Percentiles rank a stretch among this genome's conserved stretches.
These are phyloP conservation scores for Bauhinia variegata DNA, from an alignment of 306 rosid genomes.

Conservation along the genomic window DNA sequence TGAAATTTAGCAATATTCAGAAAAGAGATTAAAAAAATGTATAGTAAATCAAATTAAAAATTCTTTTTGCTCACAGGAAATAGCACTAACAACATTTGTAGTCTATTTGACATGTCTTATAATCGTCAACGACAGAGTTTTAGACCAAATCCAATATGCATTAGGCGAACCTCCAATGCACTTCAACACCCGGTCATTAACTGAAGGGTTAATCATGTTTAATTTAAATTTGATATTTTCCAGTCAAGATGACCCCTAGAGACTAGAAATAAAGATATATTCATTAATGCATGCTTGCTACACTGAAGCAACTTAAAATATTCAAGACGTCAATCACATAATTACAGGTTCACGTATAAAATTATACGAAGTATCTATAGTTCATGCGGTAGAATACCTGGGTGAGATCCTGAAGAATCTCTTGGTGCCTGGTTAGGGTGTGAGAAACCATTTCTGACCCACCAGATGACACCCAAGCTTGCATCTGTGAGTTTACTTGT, in stretches of 20 bases:
- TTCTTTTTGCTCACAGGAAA: not conserved
- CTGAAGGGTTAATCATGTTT: constrained; percentile 1
- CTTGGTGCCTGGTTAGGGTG: constrained; percentile 96
- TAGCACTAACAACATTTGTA: not conserved
- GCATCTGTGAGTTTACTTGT: constrained; percentile 97
- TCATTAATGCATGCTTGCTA: constrained; percentile 15
- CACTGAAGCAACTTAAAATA: constrained; percentile 23
- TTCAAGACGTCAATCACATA: constrained; percentile 21
- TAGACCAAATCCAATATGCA: not conserved
- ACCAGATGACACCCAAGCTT: constrained; percentile 94
- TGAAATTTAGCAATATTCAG: not conserved
- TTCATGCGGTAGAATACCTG: constrained; percentile 62
- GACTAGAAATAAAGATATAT: constrained; percentile 10
- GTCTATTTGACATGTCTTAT: constrained; percentile 10
- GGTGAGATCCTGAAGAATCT: constrained; percentile 94
- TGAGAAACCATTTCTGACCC: constrained; percentile 99
- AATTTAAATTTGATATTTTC: not conserved
- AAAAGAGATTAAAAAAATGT: not conserved
- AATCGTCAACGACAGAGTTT: not conserved
- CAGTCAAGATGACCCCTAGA: constrained; percentile 3
- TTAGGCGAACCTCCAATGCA: not conserved
- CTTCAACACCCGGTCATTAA: too few relatives aligned
- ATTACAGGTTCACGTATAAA: constrained; percentile 11
- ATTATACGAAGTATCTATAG: constrained; percentile 13
- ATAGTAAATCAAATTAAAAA: constrained; percentile 1